phyloP scores from a whole-genome alignment of 345 rosid species.

The Syzygium oleosum region DNA sequence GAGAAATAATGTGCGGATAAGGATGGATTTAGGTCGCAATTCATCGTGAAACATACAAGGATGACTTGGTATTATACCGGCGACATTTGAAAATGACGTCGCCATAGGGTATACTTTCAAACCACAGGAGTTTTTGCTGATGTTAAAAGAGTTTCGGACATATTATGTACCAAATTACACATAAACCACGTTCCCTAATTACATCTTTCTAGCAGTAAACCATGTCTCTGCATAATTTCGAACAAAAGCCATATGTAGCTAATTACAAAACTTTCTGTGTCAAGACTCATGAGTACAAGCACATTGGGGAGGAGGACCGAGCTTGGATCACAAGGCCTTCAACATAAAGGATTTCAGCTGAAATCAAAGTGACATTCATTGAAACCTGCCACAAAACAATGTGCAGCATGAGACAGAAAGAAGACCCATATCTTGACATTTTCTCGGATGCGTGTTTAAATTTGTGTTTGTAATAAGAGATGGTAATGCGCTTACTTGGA shows the following conservation, averaged over 20 bases:
- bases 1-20: too few species aligned
- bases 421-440: not conserved
- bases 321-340: not conserved
- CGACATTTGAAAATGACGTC: too few species aligned
- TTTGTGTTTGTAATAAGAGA: not conserved
- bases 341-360: not conserved
- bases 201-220: not conserved
- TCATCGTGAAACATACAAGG: too few species aligned
- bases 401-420: not conserved
- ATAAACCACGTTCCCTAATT: too few species aligned
- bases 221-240: not conserved
- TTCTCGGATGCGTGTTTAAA: not conserved
- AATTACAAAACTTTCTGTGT: not conserved
- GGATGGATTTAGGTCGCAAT: too few species aligned
- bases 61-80: too few species aligned
- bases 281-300: not conserved
- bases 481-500: slow-evolving; percentile 1
- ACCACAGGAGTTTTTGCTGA: too few species aligned
- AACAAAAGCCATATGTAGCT: not conserved
- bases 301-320: not conserved
- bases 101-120: too few species aligned
- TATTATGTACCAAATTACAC: too few species aligned
- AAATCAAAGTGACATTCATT: not conserved
- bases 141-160: too few species aligned
- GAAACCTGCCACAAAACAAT: not conserved